A percentile compares a stretch with the other conserved stretches of the same genome.
Conservation (phyloP, 2,329 filamentous ascomycete genomes). For the Aspergillus alliaceus region DNA sequence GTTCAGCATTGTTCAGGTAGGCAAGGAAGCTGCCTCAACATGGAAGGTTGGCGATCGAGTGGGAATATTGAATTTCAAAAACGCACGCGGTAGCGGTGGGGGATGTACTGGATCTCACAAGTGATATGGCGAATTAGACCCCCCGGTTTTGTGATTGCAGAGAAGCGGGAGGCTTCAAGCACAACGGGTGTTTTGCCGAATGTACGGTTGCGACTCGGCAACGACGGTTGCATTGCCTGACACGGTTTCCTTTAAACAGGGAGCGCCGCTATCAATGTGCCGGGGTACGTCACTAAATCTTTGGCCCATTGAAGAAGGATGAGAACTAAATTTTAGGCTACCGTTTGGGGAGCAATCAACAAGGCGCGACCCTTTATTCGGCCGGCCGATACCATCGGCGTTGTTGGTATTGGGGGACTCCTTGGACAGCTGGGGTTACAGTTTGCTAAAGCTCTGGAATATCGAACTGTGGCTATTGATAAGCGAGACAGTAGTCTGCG, state of each 20-base stretch:
- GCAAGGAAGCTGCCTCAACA: neutral
- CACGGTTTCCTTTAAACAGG: conserved; percentile 12
- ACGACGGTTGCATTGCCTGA: conserved; percentile 7
- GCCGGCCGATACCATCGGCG: neutral
- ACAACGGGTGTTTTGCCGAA: conserved; percentile 13
- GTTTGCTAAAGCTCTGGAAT: conserved; percentile 9
- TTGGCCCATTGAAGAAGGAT: no score
- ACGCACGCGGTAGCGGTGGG: conserved; percentile 5
- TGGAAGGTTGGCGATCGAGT: conserved; percentile 9
- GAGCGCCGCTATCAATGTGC: conserved; percentile 15
- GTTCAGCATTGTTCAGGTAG: conserved; percentile 1
- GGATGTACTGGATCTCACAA: conserved; percentile 1
- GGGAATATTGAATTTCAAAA: conserved; percentile 13
- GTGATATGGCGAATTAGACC: neutral
- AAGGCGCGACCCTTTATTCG: neutral
- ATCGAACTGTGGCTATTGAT: conserved; percentile 11
- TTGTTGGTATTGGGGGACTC: conserved; percentile 13
- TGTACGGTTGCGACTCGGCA: conserved; percentile 13
- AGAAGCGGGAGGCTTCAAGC: conserved; percentile 7
- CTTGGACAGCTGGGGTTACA: conserved; percentile 14
- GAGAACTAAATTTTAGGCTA: conserved; percentile 3
- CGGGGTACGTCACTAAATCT: conserved; percentile 3
- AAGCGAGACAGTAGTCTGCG: conserved; percentile 6
- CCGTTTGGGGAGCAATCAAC: conserved; percentile 5
- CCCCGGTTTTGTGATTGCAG: conserved; percentile 12